Evolutionary conservation across 345 rosid species (phyloP), one percentile per base, ranked within the genome.

Genomic region (Eucalyptus melliodora): DNA sequence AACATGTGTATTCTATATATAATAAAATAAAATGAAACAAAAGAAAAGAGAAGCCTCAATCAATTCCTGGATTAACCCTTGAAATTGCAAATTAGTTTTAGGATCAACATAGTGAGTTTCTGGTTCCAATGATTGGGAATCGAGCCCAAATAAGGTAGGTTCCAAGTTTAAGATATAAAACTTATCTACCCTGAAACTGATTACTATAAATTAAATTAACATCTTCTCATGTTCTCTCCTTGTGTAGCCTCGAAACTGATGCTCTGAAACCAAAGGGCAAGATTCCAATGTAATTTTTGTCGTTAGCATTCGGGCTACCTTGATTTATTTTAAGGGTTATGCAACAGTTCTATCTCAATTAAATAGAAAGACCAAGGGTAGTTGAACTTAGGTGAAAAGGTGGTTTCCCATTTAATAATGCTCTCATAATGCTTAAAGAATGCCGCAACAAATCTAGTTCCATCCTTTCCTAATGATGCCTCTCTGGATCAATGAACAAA

Each of bases 171-270:
- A 77, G 47, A 3, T 77, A 23, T 23, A 26, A 12, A 77, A 40
- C 30, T 16, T 7, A 77, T 40, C 16, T 44, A 11, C 26, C 12
- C 0, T 21, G 2, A n/a, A 5, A 77, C 5, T 2, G 0, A 37
- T 40, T 2, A 21, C 27, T 26, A 53, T 21, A 8, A 53, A 53
- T 53, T 21, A 53, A 21, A 21, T 53, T 3, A 53, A 53, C 59
- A 53, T 77, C 47, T 77, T 37, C 45, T 40, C 24, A 40, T 40
- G 85, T 1, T 4, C 47, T 53, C 59, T 53, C 24, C 59, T 53
- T 53, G 26, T 77, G 47, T 21, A 6, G 83, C 83, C 83, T 21
- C 30, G 7, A 34, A 72, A 77, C 6, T 45, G 9, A 40, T 40
- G 30, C 85, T 40, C 23, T 21, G 47, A 77, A 23, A 23, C 26